Percentiles rank a stretch among this genome's conserved stretches.
These are phyloP conservation scores for Entophlyctis luteolus DNA, from an alignment of 192 early-diverging fungal genomes.

Conservation along the genomic window DNA sequence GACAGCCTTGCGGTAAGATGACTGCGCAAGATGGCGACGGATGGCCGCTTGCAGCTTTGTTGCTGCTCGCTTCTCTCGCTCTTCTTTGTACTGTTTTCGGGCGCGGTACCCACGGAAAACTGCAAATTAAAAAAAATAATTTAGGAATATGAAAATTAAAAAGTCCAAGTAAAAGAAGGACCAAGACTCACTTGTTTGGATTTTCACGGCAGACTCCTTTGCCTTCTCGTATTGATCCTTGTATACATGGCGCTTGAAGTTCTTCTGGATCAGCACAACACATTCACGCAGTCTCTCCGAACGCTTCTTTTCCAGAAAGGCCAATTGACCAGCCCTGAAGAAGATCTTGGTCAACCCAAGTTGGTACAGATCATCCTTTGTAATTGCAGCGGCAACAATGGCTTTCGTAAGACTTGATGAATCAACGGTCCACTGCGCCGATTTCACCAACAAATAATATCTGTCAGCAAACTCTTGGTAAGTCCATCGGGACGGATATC, in stretches of 20 bases:
- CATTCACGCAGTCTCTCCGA: conserved; percentile 62
- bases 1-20: conserved; percentile 33
- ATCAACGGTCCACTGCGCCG: conserved; percentile 54
- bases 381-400: conserved; percentile 63
- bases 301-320: conserved; percentile 84
- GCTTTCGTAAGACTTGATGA: conserved; percentile 40
- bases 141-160: conserved; percentile 1
- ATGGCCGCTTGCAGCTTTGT: conserved; percentile 71
- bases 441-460: conserved; percentile 55
- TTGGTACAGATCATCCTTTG: conserved; percentile 84
- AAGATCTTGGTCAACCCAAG: conserved; percentile 95
- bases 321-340: conserved; percentile 94
- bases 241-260: conserved; percentile 68
- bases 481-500: conserved; percentile 82
- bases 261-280: conserved; percentile 85
- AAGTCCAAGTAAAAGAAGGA: neutral
- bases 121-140: conserved; percentile 33
- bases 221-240: conserved; percentile 28
- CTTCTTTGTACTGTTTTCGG: conserved; percentile 52
- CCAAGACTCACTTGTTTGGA: conserved; percentile 51
- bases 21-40: conserved; percentile 58
- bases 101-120: conserved; percentile 57
- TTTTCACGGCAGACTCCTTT: conserved; percentile 50
- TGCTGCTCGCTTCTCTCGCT: conserved; percentile 64
- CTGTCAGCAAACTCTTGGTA: conserved; percentile 92